These are phyloP conservation scores for Amborella trichopoda DNA, from an alignment of 164 flowering plant species.

Conservation along the genomic window DNA sequence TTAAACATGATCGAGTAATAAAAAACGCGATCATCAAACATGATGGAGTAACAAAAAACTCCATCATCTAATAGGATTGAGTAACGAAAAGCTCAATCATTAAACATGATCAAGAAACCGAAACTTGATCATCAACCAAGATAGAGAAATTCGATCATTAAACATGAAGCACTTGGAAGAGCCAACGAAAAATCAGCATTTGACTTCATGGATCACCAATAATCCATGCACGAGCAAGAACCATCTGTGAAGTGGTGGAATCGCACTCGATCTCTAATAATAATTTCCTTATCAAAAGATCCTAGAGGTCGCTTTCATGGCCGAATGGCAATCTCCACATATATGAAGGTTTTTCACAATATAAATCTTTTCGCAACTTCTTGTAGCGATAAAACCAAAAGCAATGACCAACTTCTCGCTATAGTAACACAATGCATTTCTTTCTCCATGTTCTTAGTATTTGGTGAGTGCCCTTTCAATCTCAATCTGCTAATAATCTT, in stretches of 20 bases:
- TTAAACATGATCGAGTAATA: too few species aligned
- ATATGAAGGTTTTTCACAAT: slow-evolving; percentile 6
- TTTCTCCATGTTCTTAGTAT: slow-evolving; percentile 67
- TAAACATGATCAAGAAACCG: too few species aligned
- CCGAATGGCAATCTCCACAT: slow-evolving; percentile 12
- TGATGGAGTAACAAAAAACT: too few species aligned
- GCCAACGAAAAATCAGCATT: too few species aligned
- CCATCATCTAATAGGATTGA: too few species aligned
- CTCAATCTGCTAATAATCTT: slow-evolving; percentile 28
- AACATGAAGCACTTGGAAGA: too few species aligned
- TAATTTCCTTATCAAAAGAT: slow-evolving; percentile 3
- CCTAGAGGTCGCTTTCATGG: slow-evolving; percentile 3
- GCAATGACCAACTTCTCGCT: slow-evolving; percentile 10
- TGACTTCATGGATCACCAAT: too few species aligned
- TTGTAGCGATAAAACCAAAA: slow-evolving; percentile 1
- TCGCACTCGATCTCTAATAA: slow-evolving; percentile 6
- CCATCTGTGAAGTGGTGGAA: slow-evolving; percentile 8
- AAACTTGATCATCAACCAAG: too few species aligned
- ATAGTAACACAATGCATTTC: slow-evolving; percentile 11
- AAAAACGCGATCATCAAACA: too few species aligned
- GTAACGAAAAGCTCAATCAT: too few species aligned
- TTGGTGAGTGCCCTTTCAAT: slow-evolving; percentile 36
- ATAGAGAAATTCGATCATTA: too few species aligned
- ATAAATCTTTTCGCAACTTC: not conserved
- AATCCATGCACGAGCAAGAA: slow-evolving; percentile 6